phyloP scores from a whole-genome alignment of 2,329 filamentous ascomycete genomes.

The Penicillium sp. region DNA sequence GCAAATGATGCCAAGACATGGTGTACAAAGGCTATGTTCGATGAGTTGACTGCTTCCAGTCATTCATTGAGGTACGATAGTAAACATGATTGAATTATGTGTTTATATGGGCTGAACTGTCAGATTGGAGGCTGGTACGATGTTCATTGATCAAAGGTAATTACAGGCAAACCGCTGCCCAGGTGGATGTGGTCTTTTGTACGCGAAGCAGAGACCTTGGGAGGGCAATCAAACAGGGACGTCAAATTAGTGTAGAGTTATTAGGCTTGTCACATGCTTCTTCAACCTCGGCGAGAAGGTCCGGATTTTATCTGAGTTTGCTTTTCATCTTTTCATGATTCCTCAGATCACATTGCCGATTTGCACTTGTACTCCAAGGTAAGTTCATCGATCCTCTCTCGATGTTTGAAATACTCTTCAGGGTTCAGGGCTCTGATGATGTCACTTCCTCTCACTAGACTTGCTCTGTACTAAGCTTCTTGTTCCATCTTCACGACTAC shows the following conservation, averaged over 20 bases:
- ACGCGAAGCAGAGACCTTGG: neutral
- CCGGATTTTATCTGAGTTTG: neutral
- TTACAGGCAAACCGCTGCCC: neutral
- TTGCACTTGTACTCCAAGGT: neutral
- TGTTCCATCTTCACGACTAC: neutral
- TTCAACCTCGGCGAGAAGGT: neutral
- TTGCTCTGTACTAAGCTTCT: neutral
- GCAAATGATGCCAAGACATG: neutral
- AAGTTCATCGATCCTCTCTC: neutral
- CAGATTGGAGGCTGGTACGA: neutral
- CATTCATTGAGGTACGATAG: neutral
- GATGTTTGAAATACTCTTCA: neutral
- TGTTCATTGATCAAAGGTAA: neutral
- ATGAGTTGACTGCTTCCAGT: neutral
- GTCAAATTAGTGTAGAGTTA: neutral
- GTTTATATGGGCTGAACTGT: neutral
- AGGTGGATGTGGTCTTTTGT: too few relatives aligned
- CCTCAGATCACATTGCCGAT: neutral
- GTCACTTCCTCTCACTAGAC: neutral
- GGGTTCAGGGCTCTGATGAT: neutral
- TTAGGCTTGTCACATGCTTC: neutral
- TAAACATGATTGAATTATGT: neutral
- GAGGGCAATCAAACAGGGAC: neutral
- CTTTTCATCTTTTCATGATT: neutral
- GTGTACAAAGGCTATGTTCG: neutral